Evolutionary conservation across 2,329 filamentous ascomycete genomes (phyloP), one percentile per base, ranked within the genome.

Genomic region (Tolypocladium nubicola): DNA sequence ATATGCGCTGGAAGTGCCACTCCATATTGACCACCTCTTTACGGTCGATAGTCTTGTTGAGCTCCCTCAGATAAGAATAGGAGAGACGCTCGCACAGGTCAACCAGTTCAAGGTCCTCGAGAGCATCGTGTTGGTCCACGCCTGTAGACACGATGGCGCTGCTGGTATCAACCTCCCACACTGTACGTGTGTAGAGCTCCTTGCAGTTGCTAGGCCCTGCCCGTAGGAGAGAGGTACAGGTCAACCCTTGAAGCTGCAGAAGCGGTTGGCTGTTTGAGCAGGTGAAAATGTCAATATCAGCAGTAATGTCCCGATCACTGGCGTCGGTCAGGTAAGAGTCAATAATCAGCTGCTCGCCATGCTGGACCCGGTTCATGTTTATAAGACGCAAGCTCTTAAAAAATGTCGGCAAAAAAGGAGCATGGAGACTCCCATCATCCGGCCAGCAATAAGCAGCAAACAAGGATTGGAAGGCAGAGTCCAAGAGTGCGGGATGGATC

Each of bases 211-310:
- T n/a, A 3, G 19, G n/a, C n/a, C 19, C n/a, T n/a, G 40, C 40
- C 1, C 40, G 40, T 10, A 41, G 41, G 41, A 30, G 49, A 33
- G n/a, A 45, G 33, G 33, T 56, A 33, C 40, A 56, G 23, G 10
- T 52, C 47, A 47, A 40, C 5, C 37, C 47, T 30, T 56, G 55
- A 1, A 56, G 43, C 33, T 55, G 53, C 41, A 55, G 19, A 14
- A 55, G 53, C 2, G 53, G 53, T 37, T n/a, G 41, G 33, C 41
- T 16, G 33, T 45, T 49, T 4, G 53, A 38, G 35, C 33, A 23
- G 35, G 33, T n/a, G n/a, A 55, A 55, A 8, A 55, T 49, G 33
- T 55, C 53, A 49, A 55, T 55, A 21, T 55, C 53, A 19, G 53
- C 53, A n/a, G 40, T 35, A 43, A 55, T 23, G 14, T 55, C 43